Evolutionary conservation across 352 stramenopile species (phyloP).

Genomic region (Peronospora farinosa): DNA sequence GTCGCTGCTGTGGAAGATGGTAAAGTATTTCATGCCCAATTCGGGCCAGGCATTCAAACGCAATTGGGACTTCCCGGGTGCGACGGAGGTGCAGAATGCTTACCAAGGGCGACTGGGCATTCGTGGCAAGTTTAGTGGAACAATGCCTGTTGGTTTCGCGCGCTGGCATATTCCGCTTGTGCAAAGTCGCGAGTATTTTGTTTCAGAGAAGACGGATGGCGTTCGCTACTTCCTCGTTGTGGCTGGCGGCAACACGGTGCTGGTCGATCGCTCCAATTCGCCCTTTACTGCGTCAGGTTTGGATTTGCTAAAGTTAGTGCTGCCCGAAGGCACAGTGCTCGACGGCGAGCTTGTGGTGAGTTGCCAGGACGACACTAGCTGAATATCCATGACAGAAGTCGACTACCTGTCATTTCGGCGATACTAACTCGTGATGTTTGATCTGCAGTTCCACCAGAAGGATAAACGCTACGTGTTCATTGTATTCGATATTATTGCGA

Average conservation of each 20-base stretch:
- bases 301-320: conserved; percentile 68
- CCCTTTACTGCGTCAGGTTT: conserved; percentile 74
- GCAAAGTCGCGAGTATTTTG: conserved; percentile 78
- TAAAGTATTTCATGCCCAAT: conserved; percentile 81
- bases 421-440: conserved; percentile 15
- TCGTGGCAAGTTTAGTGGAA: conserved; percentile 82
- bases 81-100: conserved; percentile 71
- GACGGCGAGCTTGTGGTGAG: conserved; percentile 85
- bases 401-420: neutral
- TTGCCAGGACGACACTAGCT: conserved; percentile 2
- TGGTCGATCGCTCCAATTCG: conserved; percentile 76
- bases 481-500: conserved; percentile 87
- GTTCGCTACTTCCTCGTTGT: conserved; percentile 89
- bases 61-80: conserved; percentile 64
- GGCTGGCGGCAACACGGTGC: conserved; percentile 49
- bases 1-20: conserved; percentile 70
- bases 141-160: conserved; percentile 90
- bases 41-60: conserved; percentile 74
- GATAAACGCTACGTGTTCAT: conserved; percentile 86
- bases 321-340: conserved; percentile 83
- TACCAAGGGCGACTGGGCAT: conserved; percentile 67
- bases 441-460: conserved; percentile 64
- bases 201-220: conserved; percentile 89
- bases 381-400: neutral
- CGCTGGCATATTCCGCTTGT: conserved; percentile 84